Base-by-base conservation (phyloP, 2,329 filamentous ascomycete species). In the Aurifilum marmelostoma region DNA sequence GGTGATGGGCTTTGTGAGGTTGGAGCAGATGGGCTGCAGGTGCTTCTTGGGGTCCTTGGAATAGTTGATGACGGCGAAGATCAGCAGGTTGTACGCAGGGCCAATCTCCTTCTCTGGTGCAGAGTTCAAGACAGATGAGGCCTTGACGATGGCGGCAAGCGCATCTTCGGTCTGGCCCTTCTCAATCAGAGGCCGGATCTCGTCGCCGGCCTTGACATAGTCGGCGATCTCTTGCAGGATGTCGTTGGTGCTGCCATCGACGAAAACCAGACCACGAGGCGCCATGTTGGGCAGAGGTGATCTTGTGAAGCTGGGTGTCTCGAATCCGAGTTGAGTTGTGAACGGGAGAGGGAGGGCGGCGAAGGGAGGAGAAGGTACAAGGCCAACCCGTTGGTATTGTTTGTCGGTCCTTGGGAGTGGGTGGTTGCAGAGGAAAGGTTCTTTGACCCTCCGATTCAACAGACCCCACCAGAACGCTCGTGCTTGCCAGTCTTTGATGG, bases 91-190 rank as follows among this genome's bases (percentile, higher is more conserved):
- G 84, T 97, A 97, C 71, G 95, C 93, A 70, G 95, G 91, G 71
- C 93, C 94, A 80, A 97, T 96, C 82, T 98, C 95, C 87, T 96
- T 97, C 87, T 99, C 96, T 69, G 95, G 93, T 67, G 94, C 92
- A 72, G 88, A 87, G 82, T 94, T 97, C 78, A 99, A 85, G 64
- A 87, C 87, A 66, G 87, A 82, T 66, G 93, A 93, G 69, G 92
- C 92, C 74, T 90, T 89, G 71, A 98, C 92, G 73, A 99, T 86
- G 86, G 94, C 94, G 85, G 94, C 92, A 69, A 99, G 87, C 60
- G 93, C 90, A 74, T 97, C 94, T 75, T 97, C 93, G 83, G 94
- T 93, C 82, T 94, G 85, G 73, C 89, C 88, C 81, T 87, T 85
- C 76, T 90, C 87, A 76, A 96, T 83, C 74, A 95, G 86, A 73